Base-by-base conservation (phyloP, 768 basidiomycete genomes). In the Suillus alpinus region DNA sequence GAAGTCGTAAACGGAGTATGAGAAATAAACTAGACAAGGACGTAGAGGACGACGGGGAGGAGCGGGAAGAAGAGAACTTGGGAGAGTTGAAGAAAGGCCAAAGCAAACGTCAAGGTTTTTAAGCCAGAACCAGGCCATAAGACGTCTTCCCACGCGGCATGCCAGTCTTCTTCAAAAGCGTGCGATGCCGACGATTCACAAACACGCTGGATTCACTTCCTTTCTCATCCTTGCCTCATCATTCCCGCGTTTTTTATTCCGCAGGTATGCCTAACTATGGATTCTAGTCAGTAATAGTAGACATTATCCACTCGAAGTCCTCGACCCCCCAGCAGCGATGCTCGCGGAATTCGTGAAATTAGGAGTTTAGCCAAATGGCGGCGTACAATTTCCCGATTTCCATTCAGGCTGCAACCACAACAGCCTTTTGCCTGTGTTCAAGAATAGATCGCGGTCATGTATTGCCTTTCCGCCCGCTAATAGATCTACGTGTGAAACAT, bases 401-500 rank as follows among this genome's bases (percentile, higher is more conserved):
- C 37, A 39, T 39, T 29, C 23, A 37, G 37, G 23, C 23, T 9
- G 52, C 36, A 14, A 36, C 34, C 51, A n/a, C 4, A 23, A 36
- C 14, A 29, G 6, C 32, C 14, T 36, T 26, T 47, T 26, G 29
- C 26, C 36, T 55, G 49, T 14, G 39, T 59, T 31, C 49, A 36
- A 50, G 37, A 59, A 62, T 59, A 60, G 47, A 31, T 16, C 58
- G n/a, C 14, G 58, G 40, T 44, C 50, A 51, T 31, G n/a, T 2
- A 18, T 56, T 29, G 10, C 37, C 59, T 16, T 63, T 16, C 18
- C 31, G 18, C 10, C 57, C 31, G 1, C 59, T 73, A 75, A 64
- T 74, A 75, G 59, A 74, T 73, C 75, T 76, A 62, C 57, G 65
- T 66, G 68, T 59, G 68, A 74, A 59, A 43, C 12, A 56, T 50